Evolutionary conservation across 2,329 filamentous ascomycete genomes (phyloP).

Genomic region (Dothistroma septosporum): DNA sequence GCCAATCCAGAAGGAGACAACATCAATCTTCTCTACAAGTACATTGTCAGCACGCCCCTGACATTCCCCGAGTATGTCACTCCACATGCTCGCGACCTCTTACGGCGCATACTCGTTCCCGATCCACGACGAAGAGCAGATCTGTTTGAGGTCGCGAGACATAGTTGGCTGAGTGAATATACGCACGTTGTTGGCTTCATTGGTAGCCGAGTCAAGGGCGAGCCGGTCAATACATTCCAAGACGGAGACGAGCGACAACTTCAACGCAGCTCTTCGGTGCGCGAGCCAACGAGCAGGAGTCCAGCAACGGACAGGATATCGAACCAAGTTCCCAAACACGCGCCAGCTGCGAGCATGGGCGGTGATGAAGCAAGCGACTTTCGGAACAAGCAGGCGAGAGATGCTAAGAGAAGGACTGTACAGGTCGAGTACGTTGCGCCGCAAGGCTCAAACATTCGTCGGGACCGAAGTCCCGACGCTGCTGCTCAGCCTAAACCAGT

Average conservation of each 20-base stretch:
- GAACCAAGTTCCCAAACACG: slow-evolving; percentile 18
- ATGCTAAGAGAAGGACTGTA: slow-evolving; percentile 88
- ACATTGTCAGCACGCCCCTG: slow-evolving; percentile 93
- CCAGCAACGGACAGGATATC: slow-evolving; percentile 20
- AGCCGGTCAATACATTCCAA: slow-evolving; percentile 70
- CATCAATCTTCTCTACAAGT: slow-evolving; percentile 98
- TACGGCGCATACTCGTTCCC: slow-evolving; percentile 89
- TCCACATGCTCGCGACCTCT: slow-evolving; percentile 86
- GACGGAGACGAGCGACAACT: slow-evolving; percentile 58
- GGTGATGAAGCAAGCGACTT: slow-evolving; percentile 25
- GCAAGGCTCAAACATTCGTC: slow-evolving; percentile 76
- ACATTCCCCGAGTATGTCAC: slow-evolving; percentile 99
- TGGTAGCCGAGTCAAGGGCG: slow-evolving; percentile 87
- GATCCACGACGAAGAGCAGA: slow-evolving; percentile 93
- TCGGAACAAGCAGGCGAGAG: slow-evolving; percentile 58
- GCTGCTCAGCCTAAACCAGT: slow-evolving; percentile 10
- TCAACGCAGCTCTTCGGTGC: slow-evolving; percentile 84
- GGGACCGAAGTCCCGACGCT: slow-evolving; percentile 45
- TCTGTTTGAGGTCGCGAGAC: slow-evolving; percentile 91
- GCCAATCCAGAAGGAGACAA: slow-evolving; percentile 98
- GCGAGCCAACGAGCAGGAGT: slow-evolving; percentile 64
- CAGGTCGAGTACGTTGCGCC: slow-evolving; percentile 98
- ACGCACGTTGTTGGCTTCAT: slow-evolving; percentile 96
- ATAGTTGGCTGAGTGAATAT: slow-evolving; percentile 97
- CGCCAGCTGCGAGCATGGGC: slow-evolving; percentile 18